These are phyloP conservation scores for Leccinum pachyderme DNA, from an alignment of 1,284 basidiomycete genomes.

Conservation along the genomic window DNA sequence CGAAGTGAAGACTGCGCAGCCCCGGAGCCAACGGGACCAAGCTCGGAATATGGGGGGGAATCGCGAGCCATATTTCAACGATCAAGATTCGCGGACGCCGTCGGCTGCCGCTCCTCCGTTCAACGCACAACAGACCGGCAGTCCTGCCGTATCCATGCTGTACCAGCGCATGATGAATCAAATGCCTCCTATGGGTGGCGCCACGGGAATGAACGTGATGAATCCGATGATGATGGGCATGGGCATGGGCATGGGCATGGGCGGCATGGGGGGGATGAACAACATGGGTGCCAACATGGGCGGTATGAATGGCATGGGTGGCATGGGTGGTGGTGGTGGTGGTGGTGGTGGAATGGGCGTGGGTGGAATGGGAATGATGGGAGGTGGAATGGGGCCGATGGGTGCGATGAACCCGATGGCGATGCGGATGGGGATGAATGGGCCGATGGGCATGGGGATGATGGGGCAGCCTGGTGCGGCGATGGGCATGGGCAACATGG, in stretches of 20 bases:
- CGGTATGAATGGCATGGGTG: constrained; percentile 27
- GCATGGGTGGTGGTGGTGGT: neutral
- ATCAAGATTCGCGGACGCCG: constrained; percentile 33
- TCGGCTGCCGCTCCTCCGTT: constrained; percentile 30
- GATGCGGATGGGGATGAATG: constrained; percentile 40
- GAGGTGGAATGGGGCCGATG: constrained; percentile 33
- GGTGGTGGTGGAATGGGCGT: constrained; percentile 33
- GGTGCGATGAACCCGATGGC: constrained; percentile 35
- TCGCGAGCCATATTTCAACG: constrained; percentile 33
- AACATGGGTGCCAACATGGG: constrained; percentile 28
- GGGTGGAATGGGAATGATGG: constrained; percentile 38
- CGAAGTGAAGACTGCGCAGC: constrained; percentile 84
- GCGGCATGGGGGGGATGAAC: constrained; percentile 33
- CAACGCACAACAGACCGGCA: constrained; percentile 34
- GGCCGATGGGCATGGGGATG: constrained; percentile 33
- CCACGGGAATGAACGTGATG: constrained; percentile 34
- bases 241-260: constrained; percentile 41
- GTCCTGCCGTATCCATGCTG: constrained; percentile 52
- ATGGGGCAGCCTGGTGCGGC: constrained; percentile 27
- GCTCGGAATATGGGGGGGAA: constrained; percentile 32
- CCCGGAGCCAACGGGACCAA: constrained; percentile 66
- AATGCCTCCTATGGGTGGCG: constrained; percentile 43
- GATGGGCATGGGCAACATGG: constrained; percentile 35
- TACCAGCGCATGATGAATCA: constrained; percentile 60
- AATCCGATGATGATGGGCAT: constrained; percentile 40